phyloP scores from a whole-genome alignment of 805 yeast species.

The Starmera caribaea region DNA sequence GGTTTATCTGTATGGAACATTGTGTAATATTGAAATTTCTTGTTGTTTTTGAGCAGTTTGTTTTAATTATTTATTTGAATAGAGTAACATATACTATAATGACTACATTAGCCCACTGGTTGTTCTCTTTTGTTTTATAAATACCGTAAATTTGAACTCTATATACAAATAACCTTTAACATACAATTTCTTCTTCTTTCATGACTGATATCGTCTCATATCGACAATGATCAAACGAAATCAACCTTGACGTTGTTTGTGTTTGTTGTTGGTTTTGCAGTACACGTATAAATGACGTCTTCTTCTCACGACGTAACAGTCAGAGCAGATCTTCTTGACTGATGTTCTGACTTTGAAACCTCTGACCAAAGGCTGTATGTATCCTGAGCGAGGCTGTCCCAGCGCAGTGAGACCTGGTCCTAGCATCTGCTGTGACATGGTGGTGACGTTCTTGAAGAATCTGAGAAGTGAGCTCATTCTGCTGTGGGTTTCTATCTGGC shows the following conservation, averaged over 20 bases:
- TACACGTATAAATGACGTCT: constrained; percentile 91
- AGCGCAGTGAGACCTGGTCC: no score
- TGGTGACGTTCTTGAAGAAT: no score
- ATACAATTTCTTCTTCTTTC: no score
- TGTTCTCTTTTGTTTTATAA: no score
- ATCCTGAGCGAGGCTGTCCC: constrained; percentile 9
- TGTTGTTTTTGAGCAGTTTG: neutral
- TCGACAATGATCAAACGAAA: no score
- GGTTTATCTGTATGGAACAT: constrained; percentile 54
- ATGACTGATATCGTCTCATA: no score
- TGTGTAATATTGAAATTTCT: constrained; percentile 5
- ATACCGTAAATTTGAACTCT: neutral
- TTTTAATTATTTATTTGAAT: neutral
- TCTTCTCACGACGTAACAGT: constrained; percentile 87
- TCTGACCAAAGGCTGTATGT: constrained; percentile 33
- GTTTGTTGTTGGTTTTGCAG: constrained; percentile 89
- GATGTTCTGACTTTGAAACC: constrained; percentile 89
- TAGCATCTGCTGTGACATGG: no score
- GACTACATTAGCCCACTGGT: no score
- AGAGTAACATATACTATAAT: neutral
- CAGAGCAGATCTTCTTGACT: constrained; percentile 86
- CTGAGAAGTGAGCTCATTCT: no score
- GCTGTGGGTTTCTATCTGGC: no score
- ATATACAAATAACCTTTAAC: neutral
- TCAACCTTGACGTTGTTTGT: constrained; percentile 86